Conservation (phyloP, 192 early-diverging fungal species). For the Phlyctochytrium bullatum region DNA sequence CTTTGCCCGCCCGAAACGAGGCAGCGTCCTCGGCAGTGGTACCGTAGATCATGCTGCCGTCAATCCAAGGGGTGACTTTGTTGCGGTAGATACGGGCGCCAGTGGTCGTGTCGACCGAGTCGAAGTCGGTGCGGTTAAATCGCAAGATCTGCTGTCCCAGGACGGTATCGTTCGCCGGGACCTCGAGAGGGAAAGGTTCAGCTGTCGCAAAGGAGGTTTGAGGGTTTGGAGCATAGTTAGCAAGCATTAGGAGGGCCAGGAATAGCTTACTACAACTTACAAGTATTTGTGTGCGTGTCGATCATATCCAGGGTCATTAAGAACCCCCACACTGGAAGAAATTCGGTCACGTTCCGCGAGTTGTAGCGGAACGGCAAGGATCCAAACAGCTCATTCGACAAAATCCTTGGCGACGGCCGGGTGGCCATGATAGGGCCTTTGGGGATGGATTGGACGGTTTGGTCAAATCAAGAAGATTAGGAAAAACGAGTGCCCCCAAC, state of each 20-base stretch:
- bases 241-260: no score
- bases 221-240: no score
- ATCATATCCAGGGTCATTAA: constrained; percentile 33
- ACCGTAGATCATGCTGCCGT: constrained; percentile 11
- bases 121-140: constrained; percentile 4
- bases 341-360: constrained; percentile 11
- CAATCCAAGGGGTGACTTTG: neutral
- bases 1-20: neutral
- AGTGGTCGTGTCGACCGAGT: neutral
- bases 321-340: constrained; percentile 25
- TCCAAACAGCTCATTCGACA: constrained; percentile 17
- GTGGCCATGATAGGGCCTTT: no score
- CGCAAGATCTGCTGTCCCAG: neutral
- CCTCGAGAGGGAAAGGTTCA: constrained; percentile 33
- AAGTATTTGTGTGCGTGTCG: constrained; percentile 9
- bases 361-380: constrained; percentile 5
- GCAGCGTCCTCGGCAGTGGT: neutral
- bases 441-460: no score
- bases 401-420: constrained; percentile 7
- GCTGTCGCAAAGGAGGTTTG: constrained; percentile 9
- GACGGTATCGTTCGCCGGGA: constrained; percentile 20
- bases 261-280: neutral
- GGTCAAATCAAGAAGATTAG: no score
- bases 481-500: no score
- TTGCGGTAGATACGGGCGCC: neutral